These are phyloP conservation scores for Phytopythium aichiense DNA, from an alignment of 352 stramenopile species.

Conservation along the genomic window DNA sequence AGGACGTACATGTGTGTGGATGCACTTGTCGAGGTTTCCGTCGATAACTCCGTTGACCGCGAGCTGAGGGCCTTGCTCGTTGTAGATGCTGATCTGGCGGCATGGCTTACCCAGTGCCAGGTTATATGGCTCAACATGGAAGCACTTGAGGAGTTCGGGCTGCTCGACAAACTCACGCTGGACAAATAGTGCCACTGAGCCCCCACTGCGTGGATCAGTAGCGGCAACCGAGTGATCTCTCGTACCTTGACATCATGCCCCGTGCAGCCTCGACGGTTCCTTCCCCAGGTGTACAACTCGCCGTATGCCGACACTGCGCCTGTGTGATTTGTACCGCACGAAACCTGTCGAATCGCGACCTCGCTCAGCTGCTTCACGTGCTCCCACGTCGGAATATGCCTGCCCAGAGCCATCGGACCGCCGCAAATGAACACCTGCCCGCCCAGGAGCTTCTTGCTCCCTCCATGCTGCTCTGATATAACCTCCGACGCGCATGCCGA, in stretches of 20 bases:
- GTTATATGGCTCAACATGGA: constrained; percentile 89
- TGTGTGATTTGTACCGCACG: constrained; percentile 87
- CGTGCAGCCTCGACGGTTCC: constrained; percentile 88
- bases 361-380: constrained; percentile 45
- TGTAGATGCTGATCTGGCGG: constrained; percentile 89
- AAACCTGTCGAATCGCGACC: constrained; percentile 62
- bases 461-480: constrained; percentile 44
- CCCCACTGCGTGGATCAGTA: neutral
- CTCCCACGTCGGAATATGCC: constrained; percentile 73
- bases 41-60: constrained; percentile 82
- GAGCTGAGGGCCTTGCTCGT: constrained; percentile 71
- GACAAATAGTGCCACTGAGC: neutral
- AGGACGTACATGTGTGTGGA: constrained; percentile 79
- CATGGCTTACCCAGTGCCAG: constrained; percentile 74
- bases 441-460: constrained; percentile 61
- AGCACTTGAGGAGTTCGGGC: constrained; percentile 66
- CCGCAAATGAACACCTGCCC: constrained; percentile 89
- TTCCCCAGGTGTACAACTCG: constrained; percentile 92
- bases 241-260: constrained; percentile 56
- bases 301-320: constrained; percentile 85
- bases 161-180: constrained; percentile 66
- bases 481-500: constrained; percentile 82
- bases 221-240: neutral
- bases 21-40: constrained; percentile 68
- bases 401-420: constrained; percentile 74